phyloP scores from a whole-genome alignment of 306 rosid genomes.

The Clitoria ternatea region DNA sequence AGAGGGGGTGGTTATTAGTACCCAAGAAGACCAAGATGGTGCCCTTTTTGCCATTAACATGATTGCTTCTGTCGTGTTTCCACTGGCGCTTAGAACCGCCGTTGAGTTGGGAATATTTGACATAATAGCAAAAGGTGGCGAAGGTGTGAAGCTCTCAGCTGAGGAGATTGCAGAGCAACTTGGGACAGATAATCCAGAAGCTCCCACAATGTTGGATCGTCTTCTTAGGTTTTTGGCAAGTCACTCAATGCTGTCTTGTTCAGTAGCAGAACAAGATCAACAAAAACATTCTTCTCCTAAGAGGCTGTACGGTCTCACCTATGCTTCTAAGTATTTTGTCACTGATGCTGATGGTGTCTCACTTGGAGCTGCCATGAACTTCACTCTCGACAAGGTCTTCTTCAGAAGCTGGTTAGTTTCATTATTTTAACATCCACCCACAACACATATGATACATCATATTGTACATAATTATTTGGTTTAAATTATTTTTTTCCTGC shows the following conservation, averaged over 20 bases:
- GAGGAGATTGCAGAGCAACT: constrained; percentile 31
- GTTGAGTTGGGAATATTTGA: constrained; percentile 46
- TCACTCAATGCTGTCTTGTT: constrained; percentile 43
- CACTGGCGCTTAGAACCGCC: constrained; percentile 32
- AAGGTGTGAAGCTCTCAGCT: constrained; percentile 30
- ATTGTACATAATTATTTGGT: no score
- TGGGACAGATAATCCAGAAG: constrained; percentile 32
- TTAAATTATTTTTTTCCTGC: no score
- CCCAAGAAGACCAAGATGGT: constrained; percentile 32
- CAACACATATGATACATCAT: no score
- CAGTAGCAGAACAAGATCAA: not conserved
- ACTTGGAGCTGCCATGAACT: constrained; percentile 11
- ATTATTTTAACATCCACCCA: no score
- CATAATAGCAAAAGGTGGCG: constrained; percentile 33
- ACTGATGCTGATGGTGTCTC: constrained; percentile 41
- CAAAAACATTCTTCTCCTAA: not conserved
- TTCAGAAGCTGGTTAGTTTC: constrained; percentile 37
- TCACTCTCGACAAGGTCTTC: constrained; percentile 32
- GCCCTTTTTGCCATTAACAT: constrained; percentile 27
- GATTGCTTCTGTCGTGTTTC: not conserved
- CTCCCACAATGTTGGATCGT: constrained; percentile 48
- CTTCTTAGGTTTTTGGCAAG: constrained; percentile 38
- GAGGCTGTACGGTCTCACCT: constrained; percentile 34
- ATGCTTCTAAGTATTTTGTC: constrained; percentile 34
- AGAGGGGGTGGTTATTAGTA: not conserved